Evolutionary conservation across 164 flowering plant species (phyloP).

Genomic region (Pachysandra terminalis): DNA sequence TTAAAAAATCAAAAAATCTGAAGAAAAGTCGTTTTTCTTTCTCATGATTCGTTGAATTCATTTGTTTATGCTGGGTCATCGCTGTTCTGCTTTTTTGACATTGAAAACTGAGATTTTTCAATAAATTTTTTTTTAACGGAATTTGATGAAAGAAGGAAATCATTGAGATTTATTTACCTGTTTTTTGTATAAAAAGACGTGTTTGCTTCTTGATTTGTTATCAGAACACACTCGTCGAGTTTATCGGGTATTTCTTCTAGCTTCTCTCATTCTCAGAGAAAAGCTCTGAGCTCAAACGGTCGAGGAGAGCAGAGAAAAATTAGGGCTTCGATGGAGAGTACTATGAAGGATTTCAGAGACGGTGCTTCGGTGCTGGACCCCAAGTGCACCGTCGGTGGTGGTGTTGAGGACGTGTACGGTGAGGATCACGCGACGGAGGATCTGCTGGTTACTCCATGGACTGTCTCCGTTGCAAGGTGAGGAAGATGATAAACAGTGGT

Average conservation of each 20-base stretch:
- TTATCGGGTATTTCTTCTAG: constrained; percentile 15
- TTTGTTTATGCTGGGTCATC: constrained; percentile 4
- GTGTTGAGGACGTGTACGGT: constrained; percentile 64
- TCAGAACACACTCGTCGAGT: constrained; percentile 19
- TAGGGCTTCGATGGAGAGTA: constrained; percentile 35
- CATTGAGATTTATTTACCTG: not conserved
- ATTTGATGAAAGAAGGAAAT: not conserved
- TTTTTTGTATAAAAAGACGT: constrained; percentile 1
- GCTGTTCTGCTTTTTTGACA: not conserved
- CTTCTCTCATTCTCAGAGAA: constrained; percentile 24
- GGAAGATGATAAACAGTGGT: not conserved
- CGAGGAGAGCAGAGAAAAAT: constrained; percentile 12
- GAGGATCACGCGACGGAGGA: constrained; percentile 74
- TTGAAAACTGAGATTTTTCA: not conserved
- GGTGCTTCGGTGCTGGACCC: constrained; percentile 37
- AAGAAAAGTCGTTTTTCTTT: no score
- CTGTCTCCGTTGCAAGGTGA: constrained; percentile 65
- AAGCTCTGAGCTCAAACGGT: constrained; percentile 9
- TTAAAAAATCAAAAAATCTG: no score
- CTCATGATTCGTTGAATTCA: not conserved
- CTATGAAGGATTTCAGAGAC: constrained; percentile 29
- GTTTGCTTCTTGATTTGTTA: not conserved
- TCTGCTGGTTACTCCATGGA: constrained; percentile 72
- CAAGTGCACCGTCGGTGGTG: constrained; percentile 55
- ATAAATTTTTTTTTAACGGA: not conserved